A percentile compares a stretch with the other conserved stretches of the same genome.
These are phyloP conservation scores for Xylariaceae sp. DNA, from an alignment of 2,329 filamentous ascomycete species.

Conservation along the genomic window DNA sequence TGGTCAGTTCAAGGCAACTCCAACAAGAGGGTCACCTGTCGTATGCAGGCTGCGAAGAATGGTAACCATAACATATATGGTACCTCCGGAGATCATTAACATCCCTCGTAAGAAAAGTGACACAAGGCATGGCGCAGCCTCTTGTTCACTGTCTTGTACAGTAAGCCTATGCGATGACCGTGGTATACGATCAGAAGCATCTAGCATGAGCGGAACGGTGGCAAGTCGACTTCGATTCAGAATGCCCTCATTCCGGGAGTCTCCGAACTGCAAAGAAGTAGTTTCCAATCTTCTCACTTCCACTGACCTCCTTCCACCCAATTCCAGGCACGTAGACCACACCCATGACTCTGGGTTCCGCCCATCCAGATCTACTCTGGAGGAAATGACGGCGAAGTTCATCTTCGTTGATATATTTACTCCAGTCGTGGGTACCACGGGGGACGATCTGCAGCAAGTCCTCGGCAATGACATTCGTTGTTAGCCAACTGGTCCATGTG, in stretches of 20 bases:
- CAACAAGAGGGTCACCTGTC: background rate
- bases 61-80: background rate
- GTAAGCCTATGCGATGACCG: too few species aligned
- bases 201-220: background rate
- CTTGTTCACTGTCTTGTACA: background rate
- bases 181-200: background rate
- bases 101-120: background rate
- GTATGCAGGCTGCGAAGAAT: background rate
- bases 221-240: background rate
- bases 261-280: constrained; percentile 80
- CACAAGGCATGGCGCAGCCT: background rate
- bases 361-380: constrained; percentile 50
- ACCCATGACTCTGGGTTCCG: constrained; percentile 60
- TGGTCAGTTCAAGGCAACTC: background rate
- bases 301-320: constrained; percentile 78
- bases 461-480: constrained; percentile 89
- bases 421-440: constrained; percentile 91
- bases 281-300: constrained; percentile 83
- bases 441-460: constrained; percentile 84
- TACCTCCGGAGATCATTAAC: background rate
- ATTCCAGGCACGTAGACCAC: constrained; percentile 86
- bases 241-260: constrained; percentile 9
- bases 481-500: constrained; percentile 82
- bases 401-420: constrained; percentile 84
- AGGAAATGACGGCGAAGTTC: constrained; percentile 61